Base-by-base conservation (phyloP, 371 early-diverging fungal genomes). In the Mucor sp. region DNA sequence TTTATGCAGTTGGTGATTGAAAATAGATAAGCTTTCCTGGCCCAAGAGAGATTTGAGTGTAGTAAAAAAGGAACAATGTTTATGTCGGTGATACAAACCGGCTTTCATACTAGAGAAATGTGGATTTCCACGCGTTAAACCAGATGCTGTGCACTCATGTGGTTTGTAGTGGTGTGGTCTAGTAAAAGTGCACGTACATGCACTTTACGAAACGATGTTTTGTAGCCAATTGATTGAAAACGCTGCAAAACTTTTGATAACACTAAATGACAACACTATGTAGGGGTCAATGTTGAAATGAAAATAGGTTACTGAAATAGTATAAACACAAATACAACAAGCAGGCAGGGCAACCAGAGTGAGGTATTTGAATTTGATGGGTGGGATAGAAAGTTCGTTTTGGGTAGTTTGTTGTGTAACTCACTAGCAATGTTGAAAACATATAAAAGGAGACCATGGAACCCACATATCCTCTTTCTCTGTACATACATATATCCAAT, bases 81-180 rank as follows among this genome's bases (percentile, higher is more conserved):
- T 58, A 35, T 37, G 37, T 37, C 58, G 57, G 57, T 32, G 57
- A 27, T 32, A 32, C n/a, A 57, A 57, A 56, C 15, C n/a, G 28
- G 17, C 57, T 19, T 44, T 19, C 44, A 44, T 44, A 44, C 44
- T 44, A 6, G 23, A 57, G 32, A 32, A 58, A 37, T 58, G 58
- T 35, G 58, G 9, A 35, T 35, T 32, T 58, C 28, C 58, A 58
- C 19, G 58, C 57, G 57, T 28, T 17, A 32, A 28, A 57, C 28
- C 57, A 37, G 37, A 58, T 58, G 58, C 58, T 58, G 57, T 58
- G 37, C 9, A 57, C 30, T 57, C 57, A 57, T 57, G 57, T 57
- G 57, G 17, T 58, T 30, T 56, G 14, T 6, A 30, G 14, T 53
- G 53, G 27, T 27, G 53, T 53, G 27, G 44, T 44, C 53, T 25